Evolutionary conservation across 345 rosid genomes (phyloP).

Genomic region (Hibiscus trionum): DNA sequence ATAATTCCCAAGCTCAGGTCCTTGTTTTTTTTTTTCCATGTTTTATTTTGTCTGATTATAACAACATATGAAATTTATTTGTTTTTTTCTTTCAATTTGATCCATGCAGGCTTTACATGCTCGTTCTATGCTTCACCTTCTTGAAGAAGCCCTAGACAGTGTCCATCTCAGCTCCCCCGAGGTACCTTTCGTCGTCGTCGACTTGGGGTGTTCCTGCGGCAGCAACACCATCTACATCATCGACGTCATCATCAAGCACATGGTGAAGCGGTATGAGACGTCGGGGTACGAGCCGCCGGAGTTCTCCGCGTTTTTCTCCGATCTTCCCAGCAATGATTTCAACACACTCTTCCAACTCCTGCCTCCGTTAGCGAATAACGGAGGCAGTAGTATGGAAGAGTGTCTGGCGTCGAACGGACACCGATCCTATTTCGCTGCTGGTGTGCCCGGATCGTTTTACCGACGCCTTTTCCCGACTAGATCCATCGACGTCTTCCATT

Average conservation of each 20-base stretch:
- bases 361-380: constrained; percentile 49
- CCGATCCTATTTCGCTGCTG: constrained; percentile 75
- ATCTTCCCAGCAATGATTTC: constrained; percentile 92
- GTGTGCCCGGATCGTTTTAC: constrained; percentile 86
- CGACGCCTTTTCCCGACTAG: constrained; percentile 76
- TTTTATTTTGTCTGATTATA: background rate
- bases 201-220: constrained; percentile 89
- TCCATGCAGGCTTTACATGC: constrained; percentile 74
- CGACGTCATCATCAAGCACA: constrained; percentile 74
- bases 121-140: constrained; percentile 78
- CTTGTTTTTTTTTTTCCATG: background rate
- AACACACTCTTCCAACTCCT: constrained; percentile 89
- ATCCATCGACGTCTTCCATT: constrained; percentile 75
- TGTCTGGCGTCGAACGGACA: constrained; percentile 65
- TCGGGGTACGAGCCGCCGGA: constrained; percentile 58
- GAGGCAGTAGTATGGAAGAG: constrained; percentile 76
- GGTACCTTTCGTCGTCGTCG: constrained; percentile 67
- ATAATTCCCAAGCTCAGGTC: constrained; percentile 93
- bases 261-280: constrained; percentile 55
- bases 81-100: background rate
- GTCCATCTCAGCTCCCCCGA: constrained; percentile 47
- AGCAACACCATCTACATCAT: constrained; percentile 59
- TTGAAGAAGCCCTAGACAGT: constrained; percentile 75
- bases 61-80: too few relatives aligned
- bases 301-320: constrained; percentile 79